Conservation (phyloP, 345 rosid genomes). For the Raphanus sativus region DNA sequence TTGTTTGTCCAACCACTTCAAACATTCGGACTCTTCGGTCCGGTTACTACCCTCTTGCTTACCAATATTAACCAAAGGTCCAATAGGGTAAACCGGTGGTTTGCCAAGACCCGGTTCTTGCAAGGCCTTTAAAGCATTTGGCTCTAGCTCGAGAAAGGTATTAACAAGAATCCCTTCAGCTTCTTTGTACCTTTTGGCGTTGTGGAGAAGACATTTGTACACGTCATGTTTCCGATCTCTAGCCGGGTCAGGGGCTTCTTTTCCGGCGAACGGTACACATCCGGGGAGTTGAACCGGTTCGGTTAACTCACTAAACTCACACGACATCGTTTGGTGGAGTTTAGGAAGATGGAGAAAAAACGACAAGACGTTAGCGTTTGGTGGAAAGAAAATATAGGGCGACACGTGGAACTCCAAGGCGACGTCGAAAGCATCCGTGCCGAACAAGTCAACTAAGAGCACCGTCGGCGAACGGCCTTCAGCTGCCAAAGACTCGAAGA, state of each 20-base stretch:
- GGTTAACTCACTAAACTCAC: slow-evolving; percentile 58
- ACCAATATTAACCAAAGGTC: slow-evolving; percentile 47
- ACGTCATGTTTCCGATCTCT: slow-evolving; percentile 66
- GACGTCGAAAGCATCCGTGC: slow-evolving; percentile 67
- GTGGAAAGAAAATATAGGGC: slow-evolving; percentile 53
- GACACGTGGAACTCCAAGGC: slow-evolving; percentile 53
- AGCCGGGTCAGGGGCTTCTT: slow-evolving; percentile 53
- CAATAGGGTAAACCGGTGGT: slow-evolving; percentile 69
- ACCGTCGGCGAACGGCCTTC: slow-evolving; percentile 38
- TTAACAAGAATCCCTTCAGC: slow-evolving; percentile 69
- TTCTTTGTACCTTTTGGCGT: slow-evolving; percentile 45
- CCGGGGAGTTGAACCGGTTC: slow-evolving; percentile 66
- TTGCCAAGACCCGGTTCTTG: slow-evolving; percentile 45
- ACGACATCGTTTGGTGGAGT: slow-evolving; percentile 51
- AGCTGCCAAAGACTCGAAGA: slow-evolving; percentile 34
- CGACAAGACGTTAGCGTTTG: slow-evolving; percentile 56
- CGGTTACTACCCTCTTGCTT: neutral
- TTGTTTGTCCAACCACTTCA: slow-evolving; percentile 78
- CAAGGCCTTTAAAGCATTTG: slow-evolving; percentile 44
- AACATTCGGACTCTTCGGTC: slow-evolving; percentile 38
- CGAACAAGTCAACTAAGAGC: slow-evolving; percentile 63
- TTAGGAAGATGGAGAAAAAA: slow-evolving; percentile 47
- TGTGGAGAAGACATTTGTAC: slow-evolving; percentile 57
- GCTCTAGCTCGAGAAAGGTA: slow-evolving; percentile 58
- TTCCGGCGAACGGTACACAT: slow-evolving; percentile 51